Percentiles rank a stretch among this genome's conserved stretches.
Conservation (phyloP, 352 stramenopile species). For the Phytophthora citricola region DNA sequence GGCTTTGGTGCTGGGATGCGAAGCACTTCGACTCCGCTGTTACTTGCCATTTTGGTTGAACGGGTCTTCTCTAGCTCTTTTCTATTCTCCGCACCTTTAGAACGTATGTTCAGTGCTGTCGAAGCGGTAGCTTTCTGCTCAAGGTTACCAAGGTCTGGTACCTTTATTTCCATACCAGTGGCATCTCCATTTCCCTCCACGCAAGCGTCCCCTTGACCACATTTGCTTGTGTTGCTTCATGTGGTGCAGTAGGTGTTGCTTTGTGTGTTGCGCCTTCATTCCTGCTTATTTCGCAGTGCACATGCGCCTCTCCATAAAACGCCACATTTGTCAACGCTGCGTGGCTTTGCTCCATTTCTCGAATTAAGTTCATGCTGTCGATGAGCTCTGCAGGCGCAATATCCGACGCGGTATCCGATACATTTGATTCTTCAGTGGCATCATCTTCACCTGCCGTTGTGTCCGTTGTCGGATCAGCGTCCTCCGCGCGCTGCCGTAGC, state of each 20-base stretch:
- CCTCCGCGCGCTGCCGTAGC: not conserved
- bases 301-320: too few relatives aligned
- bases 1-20: constrained; percentile 7
- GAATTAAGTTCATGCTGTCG: constrained; percentile 5
- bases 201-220: too few relatives aligned
- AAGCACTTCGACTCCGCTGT: constrained; percentile 5
- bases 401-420: not conserved
- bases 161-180: too few relatives aligned
- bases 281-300: not conserved
- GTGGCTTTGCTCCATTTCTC: not conserved
- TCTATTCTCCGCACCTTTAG: not conserved
- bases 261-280: not conserved
- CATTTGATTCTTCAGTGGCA: not conserved
- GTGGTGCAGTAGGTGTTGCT: too few relatives aligned
- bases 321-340: too few relatives aligned
- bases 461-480: not conserved
- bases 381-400: constrained; percentile 10
- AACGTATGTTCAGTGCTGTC: not conserved
- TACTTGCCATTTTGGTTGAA: not conserved
- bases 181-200: too few relatives aligned
- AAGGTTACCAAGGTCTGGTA: too few relatives aligned
- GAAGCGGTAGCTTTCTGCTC: not conserved
- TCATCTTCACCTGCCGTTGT: not conserved
- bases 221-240: too few relatives aligned
- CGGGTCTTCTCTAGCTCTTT: not conserved